These are phyloP conservation scores for Vitis hybrid DNA, from an alignment of 177 flowering plant species.

Conservation along the genomic window DNA sequence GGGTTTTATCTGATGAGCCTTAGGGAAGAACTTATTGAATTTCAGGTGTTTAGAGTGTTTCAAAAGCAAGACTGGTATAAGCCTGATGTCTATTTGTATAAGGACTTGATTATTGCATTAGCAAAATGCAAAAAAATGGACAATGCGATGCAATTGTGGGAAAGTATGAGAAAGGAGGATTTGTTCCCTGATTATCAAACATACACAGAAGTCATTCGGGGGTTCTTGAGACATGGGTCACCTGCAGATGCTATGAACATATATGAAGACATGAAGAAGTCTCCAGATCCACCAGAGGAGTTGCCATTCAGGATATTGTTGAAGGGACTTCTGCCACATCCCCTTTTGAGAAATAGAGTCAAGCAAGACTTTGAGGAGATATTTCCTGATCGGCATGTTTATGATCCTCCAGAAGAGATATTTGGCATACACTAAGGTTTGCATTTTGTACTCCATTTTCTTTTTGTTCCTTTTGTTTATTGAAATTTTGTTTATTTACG, in stretches of 20 bases:
- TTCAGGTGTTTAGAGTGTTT: slow-evolving; percentile 66
- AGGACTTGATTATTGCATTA: slow-evolving; percentile 73
- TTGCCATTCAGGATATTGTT: slow-evolving; percentile 83
- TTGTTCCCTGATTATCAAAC: slow-evolving; percentile 84
- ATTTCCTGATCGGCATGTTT: slow-evolving; percentile 75
- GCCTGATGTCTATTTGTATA: slow-evolving; percentile 77
- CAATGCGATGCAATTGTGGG: slow-evolving; percentile 80
- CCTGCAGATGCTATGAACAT: slow-evolving; percentile 96
- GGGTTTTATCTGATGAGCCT: slow-evolving; percentile 6
- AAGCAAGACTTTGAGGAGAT: slow-evolving; percentile 92
- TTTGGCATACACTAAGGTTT: slow-evolving; percentile 68
- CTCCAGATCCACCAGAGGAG: slow-evolving; percentile 92
- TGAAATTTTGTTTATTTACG: no score
- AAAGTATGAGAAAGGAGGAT: slow-evolving; percentile 68
- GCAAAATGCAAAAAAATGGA: slow-evolving; percentile 74
- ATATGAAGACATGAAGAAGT: slow-evolving; percentile 87
- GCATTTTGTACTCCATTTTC: background rate
- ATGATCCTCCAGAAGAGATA: slow-evolving; percentile 95
- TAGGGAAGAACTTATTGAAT: background rate
- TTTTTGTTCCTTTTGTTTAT: no score
- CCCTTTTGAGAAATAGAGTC: slow-evolving; percentile 78
- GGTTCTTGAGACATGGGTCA: slow-evolving; percentile 77
- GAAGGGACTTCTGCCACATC: slow-evolving; percentile 91
- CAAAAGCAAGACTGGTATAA: slow-evolving; percentile 74
- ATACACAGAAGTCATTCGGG: slow-evolving; percentile 79